Conservation (phyloP, 1,284 basidiomycete genomes). For the Rhodotorula sp. region DNA sequence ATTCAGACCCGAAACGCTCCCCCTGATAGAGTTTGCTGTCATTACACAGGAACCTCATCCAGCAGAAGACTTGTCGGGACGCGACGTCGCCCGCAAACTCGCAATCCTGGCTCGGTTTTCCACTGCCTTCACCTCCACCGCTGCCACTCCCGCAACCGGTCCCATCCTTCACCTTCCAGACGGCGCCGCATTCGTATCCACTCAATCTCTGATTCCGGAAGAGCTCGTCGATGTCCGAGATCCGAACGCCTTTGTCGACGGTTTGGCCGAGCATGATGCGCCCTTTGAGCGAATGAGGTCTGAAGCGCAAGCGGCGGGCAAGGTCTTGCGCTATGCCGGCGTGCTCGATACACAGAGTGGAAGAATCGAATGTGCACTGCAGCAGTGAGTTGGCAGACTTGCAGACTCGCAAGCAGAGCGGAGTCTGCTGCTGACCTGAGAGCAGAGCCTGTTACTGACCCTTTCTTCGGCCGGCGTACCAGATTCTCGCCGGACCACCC, state of each 20-base stretch:
- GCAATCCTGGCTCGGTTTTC: constrained; percentile 80
- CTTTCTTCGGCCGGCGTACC: neutral
- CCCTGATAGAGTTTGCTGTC: neutral
- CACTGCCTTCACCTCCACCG: constrained; percentile 38
- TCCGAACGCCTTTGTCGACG: constrained; percentile 75
- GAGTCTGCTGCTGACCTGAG: neutral
- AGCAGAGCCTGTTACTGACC: no score
- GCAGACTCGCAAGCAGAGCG: neutral
- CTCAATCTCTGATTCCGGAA: constrained; percentile 78
- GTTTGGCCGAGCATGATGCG: constrained; percentile 68
- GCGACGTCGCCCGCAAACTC: constrained; percentile 93
- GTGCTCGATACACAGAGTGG: constrained; percentile 78
- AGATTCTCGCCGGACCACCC: constrained; percentile 73
- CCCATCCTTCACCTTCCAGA: constrained; percentile 54
- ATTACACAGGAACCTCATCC: constrained; percentile 75
- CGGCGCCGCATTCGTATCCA: constrained; percentile 80
- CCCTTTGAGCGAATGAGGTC: constrained; percentile 72
- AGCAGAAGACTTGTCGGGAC: constrained; percentile 89
- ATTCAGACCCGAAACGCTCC: neutral
- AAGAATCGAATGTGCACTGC: constrained; percentile 77
- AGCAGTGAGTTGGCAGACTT: constrained; percentile 59
- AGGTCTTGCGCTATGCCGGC: constrained; percentile 88
- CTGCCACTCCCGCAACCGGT: neutral
- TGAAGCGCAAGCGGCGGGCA: constrained; percentile 70
- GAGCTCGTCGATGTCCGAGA: constrained; percentile 65